These are phyloP conservation scores for Brassica carinata DNA, from an alignment of 345 rosid species.

Conservation along the genomic window DNA sequence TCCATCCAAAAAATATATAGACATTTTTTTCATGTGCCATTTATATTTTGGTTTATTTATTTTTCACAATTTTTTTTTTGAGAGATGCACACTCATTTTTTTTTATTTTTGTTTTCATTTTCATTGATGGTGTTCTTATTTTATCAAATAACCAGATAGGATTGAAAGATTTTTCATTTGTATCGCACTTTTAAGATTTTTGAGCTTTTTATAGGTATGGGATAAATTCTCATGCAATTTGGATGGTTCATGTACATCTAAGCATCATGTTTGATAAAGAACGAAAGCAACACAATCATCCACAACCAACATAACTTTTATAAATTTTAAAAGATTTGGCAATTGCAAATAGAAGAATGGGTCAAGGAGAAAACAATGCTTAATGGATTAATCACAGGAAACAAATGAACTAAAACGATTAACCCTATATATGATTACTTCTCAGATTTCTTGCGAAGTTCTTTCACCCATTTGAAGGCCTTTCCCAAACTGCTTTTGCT, in stretches of 20 bases:
- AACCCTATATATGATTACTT: constrained; percentile 14
- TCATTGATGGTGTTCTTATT: no score
- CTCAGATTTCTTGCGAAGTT: constrained; percentile 38
- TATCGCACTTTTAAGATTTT: not conserved
- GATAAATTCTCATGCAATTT: no score
- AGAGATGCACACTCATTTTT: not conserved
- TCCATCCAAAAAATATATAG: no score
- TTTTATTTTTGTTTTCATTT: not conserved
- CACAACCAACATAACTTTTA: not conserved
- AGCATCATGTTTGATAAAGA: constrained; percentile 17
- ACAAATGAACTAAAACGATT: constrained; percentile 4
- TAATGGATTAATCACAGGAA: not conserved
- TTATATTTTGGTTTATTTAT: not conserved
- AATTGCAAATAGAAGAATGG: not conserved
- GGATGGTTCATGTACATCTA: not conserved
- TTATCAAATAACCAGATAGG: no score
- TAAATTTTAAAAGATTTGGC: not conserved
- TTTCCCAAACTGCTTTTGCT: constrained; percentile 34
- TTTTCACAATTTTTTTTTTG: not conserved
- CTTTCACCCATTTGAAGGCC: constrained; percentile 37
- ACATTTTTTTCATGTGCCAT: no score
- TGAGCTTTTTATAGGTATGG: not conserved
- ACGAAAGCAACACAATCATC: not conserved
- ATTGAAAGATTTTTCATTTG: no score
- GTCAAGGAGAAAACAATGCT: not conserved